These are phyloP conservation scores for Brasilioporus rufonigricans DNA, from an alignment of 768 basidiomycete species.

Conservation along the genomic window DNA sequence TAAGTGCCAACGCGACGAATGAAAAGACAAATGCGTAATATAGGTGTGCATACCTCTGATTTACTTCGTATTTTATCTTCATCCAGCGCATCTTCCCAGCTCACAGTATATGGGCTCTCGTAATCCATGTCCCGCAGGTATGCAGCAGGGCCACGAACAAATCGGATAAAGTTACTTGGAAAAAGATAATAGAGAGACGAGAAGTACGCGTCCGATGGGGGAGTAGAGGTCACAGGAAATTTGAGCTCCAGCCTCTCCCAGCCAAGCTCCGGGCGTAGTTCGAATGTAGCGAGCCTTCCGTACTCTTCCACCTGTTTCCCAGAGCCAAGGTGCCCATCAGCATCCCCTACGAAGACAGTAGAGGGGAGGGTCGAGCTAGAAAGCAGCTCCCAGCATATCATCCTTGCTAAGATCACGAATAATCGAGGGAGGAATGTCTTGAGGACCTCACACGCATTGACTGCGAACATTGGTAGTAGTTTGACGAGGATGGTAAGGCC, in stretches of 20 bases:
- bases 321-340: background rate
- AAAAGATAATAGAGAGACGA: constrained; percentile 85
- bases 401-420: constrained; percentile 64
- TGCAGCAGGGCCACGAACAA: constrained; percentile 63
- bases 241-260: constrained; percentile 69
- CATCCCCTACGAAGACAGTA: constrained; percentile 37
- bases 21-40: background rate
- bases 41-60: constrained; percentile 58
- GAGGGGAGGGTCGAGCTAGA: constrained; percentile 33
- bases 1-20: constrained; percentile 1
- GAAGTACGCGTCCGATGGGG: constrained; percentile 67
- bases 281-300: constrained; percentile 38
- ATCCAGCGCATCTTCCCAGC: constrained; percentile 71
- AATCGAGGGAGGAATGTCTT: constrained; percentile 61
- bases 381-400: constrained; percentile 72
- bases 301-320: constrained; percentile 22
- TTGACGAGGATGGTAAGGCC: constrained; percentile 65
- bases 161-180: constrained; percentile 83
- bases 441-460: constrained; percentile 54
- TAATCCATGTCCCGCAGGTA: constrained; percentile 56
- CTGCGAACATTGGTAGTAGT: constrained; percentile 71
- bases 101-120: constrained; percentile 60
- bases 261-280: constrained; percentile 51
- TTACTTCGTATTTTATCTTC: constrained; percentile 66
- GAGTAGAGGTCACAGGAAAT: constrained; percentile 53